phyloP scores from a whole-genome alignment of 106 monocot species.

The Iris macrosiphon region DNA sequence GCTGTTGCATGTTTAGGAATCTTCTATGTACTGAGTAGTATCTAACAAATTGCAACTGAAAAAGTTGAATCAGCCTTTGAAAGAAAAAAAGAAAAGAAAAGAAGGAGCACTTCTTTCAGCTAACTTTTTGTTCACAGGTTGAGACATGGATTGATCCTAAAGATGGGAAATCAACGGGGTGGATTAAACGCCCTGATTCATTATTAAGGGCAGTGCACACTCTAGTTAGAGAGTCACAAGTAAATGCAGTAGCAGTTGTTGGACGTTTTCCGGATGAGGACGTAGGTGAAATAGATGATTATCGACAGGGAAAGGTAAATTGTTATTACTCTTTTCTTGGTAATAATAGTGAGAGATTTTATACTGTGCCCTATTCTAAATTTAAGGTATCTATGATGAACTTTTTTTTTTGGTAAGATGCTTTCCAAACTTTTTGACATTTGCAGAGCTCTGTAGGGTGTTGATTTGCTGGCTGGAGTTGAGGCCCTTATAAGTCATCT shows the following conservation, averaged over 20 bases:
- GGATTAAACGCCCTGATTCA: constrained; percentile 60
- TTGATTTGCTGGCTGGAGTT: constrained; percentile 86
- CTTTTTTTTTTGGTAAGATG: neutral
- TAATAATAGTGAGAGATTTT: too few species aligned
- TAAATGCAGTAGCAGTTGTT: constrained; percentile 90
- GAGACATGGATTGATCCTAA: constrained; percentile 81
- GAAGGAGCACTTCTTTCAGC: too few species aligned
- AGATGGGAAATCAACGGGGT: constrained; percentile 82
- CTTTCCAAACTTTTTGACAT: too few species aligned
- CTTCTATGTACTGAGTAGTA: too few species aligned
- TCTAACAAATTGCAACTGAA: too few species aligned
- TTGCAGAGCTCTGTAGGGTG: constrained; percentile 39
- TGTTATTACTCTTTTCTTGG: neutral
- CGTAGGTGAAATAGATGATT: constrained; percentile 49
- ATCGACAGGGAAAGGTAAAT: constrained; percentile 81
- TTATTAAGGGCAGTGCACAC: constrained; percentile 71
- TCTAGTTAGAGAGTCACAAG: constrained; percentile 41
- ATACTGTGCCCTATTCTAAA: neutral
- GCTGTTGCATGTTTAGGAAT: too few species aligned
- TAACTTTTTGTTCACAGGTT: too few species aligned
- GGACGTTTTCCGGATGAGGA: constrained; percentile 93
- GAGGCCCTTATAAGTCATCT: constrained; percentile 96
- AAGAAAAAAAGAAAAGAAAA: too few species aligned
- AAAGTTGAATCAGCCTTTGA: too few species aligned
- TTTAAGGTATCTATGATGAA: neutral